phyloP scores from a whole-genome alignment of 1,284 basidiomycete species.

The Ceratobasidium papillatum region DNA sequence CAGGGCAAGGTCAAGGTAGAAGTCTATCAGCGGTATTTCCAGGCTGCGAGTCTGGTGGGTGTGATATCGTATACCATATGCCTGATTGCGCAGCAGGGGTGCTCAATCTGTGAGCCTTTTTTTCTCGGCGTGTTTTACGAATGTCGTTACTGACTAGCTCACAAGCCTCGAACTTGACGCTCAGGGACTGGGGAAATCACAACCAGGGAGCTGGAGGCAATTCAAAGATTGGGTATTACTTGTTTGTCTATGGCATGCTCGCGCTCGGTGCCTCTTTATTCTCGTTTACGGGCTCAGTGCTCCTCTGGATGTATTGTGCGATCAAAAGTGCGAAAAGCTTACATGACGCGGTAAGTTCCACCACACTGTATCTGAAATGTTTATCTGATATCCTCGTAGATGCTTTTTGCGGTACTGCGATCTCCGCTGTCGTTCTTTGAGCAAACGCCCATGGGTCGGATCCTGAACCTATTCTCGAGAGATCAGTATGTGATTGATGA shows the following conservation, averaged over 20 bases:
- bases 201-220: conserved; percentile 72
- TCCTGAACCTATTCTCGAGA: conserved; percentile 89
- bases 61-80: conserved; percentile 73
- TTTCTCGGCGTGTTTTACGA: not conserved
- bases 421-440: conserved; percentile 91
- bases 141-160: not conserved
- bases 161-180: conserved; percentile 64
- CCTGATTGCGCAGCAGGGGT: conserved; percentile 58
- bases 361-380: conserved; percentile 39
- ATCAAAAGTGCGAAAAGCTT: conserved; percentile 76
- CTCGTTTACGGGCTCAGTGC: conserved; percentile 63
- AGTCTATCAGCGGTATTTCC: conserved; percentile 83
- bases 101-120: conserved; percentile 52
- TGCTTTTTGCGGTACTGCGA: conserved; percentile 78
- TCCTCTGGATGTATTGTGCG: conserved; percentile 83
- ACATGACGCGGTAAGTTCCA: conserved; percentile 76
- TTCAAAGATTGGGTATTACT: conserved; percentile 64
- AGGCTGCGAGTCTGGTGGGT: conserved; percentile 78
- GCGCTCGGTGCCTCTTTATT: conserved; percentile 63
- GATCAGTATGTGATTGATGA: conserved; percentile 94
- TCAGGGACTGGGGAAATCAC: conserved; percentile 82
- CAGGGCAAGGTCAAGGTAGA: conserved; percentile 81
- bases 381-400: conserved; percentile 56
- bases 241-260: conserved; percentile 69
- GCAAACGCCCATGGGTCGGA: conserved; percentile 80